phyloP scores from a whole-genome alignment of 306 rosid genomes.

The Arachis hypogaea region DNA sequence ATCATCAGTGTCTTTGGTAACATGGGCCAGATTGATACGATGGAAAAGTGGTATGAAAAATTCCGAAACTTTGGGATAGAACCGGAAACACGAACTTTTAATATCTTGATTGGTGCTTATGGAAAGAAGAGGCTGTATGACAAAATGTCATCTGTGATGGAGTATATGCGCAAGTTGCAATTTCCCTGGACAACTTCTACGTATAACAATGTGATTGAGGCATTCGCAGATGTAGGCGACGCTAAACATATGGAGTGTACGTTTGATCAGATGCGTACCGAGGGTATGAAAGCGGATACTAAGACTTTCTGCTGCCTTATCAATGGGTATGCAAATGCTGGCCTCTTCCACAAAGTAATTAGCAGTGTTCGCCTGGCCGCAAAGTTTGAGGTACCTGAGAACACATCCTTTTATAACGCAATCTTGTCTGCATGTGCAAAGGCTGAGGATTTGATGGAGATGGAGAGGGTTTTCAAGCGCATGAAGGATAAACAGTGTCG shows the following conservation, averaged over 20 bases:
- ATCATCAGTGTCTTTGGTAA: slow-evolving; percentile 90
- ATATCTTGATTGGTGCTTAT: slow-evolving; percentile 88
- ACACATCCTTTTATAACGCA: slow-evolving; percentile 68
- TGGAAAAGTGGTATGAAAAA: slow-evolving; percentile 97
- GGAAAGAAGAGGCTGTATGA: slow-evolving; percentile 92
- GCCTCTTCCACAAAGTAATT: slow-evolving; percentile 91
- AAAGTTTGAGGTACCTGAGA: slow-evolving; percentile 80
- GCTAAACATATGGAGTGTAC: slow-evolving; percentile 91
- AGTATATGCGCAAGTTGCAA: slow-evolving; percentile 92
- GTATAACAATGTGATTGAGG: slow-evolving; percentile 93
- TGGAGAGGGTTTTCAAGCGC: slow-evolving; percentile 85
- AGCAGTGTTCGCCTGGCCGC: slow-evolving; percentile 78
- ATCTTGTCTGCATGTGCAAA: slow-evolving; percentile 89
- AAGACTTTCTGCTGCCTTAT: slow-evolving; percentile 95
- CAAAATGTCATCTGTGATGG: slow-evolving; percentile 98
- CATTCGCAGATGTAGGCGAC: slow-evolving; percentile 90
- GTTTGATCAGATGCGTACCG: slow-evolving; percentile 94
- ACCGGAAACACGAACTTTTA: slow-evolving; percentile 95
- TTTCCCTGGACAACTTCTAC: slow-evolving; percentile 98
- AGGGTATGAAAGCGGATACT: slow-evolving; percentile 91
- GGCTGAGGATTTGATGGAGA: slow-evolving; percentile 91
- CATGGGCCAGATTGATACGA: slow-evolving; percentile 80
- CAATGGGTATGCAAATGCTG: slow-evolving; percentile 93
- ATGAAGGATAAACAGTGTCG: slow-evolving; percentile 78
- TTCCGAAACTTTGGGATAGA: slow-evolving; percentile 88